phyloP scores from a whole-genome alignment of 2,329 filamentous ascomycete species.

The Rhynchosporium agropyri region DNA sequence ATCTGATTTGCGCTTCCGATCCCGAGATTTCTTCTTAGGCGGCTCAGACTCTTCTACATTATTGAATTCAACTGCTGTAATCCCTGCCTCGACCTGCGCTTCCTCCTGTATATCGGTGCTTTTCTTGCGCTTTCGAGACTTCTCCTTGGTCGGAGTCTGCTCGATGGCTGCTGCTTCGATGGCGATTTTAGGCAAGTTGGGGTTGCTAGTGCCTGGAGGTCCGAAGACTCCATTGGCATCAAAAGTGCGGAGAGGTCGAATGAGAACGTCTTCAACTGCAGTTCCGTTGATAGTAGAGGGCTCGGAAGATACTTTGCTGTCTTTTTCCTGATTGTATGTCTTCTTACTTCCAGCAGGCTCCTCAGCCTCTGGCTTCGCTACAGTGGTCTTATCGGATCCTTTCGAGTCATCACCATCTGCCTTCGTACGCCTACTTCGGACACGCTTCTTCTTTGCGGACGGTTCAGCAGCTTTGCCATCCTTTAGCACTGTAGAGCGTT shows the following conservation, averaged over 20 bases:
- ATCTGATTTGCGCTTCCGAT: constrained; percentile 6
- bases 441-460: constrained; percentile 18
- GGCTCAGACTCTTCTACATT: not conserved
- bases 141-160: not conserved
- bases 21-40: constrained; percentile 11
- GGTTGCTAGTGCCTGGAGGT: not conserved
- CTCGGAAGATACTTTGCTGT: not conserved
- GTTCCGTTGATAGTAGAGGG: not conserved
- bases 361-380: not conserved
- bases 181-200: not conserved
- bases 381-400: not conserved
- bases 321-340: not conserved
- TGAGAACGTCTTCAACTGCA: not conserved
- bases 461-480: constrained; percentile 1
- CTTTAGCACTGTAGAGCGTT: constrained; percentile 3
- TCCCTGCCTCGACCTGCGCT: not conserved
- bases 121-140: constrained; percentile 13
- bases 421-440: constrained; percentile 17
- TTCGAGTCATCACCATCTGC: not conserved
- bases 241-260: constrained; percentile 1
- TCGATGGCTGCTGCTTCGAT: constrained; percentile 2
- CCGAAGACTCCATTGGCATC: constrained; percentile 1
- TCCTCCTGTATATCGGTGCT: not conserved
- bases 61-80: too few species aligned
- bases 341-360: not conserved